Conservation (phyloP, 2,329 filamentous ascomycete genomes). For the Cytospora schulzeri region DNA sequence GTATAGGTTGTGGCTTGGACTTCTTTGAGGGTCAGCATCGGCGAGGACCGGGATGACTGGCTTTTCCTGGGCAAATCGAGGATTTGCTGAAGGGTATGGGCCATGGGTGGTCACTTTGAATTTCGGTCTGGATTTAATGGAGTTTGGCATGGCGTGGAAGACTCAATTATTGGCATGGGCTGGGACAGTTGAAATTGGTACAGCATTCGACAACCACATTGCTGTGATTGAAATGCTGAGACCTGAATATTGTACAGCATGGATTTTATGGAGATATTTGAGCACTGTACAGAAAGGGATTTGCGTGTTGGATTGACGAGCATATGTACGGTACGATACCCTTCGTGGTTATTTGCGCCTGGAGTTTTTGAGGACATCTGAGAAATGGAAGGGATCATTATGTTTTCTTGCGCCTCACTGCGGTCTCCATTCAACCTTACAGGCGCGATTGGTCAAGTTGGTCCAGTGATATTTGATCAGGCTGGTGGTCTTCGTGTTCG, state of each 20-base stretch:
- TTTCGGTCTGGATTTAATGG: neutral
- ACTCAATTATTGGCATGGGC: neutral
- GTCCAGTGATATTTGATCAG: no score
- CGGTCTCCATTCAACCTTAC: no score
- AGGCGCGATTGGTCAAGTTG: no score
- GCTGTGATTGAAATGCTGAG: neutral
- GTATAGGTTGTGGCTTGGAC: neutral
- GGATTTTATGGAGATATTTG: neutral
- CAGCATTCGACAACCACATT: neutral
- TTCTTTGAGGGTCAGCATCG: neutral
- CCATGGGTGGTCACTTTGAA: neutral
- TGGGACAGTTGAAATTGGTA: neutral
- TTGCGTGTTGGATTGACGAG: neutral
- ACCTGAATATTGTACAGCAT: neutral
- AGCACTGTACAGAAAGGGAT: no score
- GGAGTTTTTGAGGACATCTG: neutral
- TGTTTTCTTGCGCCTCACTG: neutral
- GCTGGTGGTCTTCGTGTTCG: no score
- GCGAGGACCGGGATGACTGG: neutral
- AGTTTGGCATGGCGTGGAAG: neutral
- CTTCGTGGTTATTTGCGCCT: neutral
- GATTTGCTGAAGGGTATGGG: neutral
- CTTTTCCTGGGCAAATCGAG: neutral
- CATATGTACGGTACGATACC: slow-evolving; percentile 5
- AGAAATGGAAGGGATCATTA: neutral